Percentiles rank a stretch among this genome's conserved stretches.
These are phyloP conservation scores for Ophiostoma triangulosporum DNA, from an alignment of 2,329 filamentous ascomycete genomes.

Conservation along the genomic window DNA sequence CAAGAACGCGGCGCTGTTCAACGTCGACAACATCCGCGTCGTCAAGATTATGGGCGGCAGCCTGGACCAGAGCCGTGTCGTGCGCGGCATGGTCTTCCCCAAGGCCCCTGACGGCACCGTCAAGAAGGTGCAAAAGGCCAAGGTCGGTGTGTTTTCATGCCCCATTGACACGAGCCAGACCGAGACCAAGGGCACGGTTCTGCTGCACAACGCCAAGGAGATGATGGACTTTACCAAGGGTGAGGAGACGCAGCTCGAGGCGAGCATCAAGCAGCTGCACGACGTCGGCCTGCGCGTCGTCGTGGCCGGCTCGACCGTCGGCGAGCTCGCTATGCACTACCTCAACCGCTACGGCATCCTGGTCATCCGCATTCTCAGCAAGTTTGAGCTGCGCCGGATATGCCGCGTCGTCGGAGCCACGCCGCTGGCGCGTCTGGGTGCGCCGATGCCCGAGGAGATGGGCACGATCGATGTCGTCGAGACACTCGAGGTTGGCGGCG, in stretches of 20 bases:
- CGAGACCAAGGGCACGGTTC: constrained; percentile 95
- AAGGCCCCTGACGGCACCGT: constrained; percentile 84
- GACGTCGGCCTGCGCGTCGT: constrained; percentile 88
- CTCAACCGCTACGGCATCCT: constrained; percentile 95
- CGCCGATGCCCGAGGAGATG: constrained; percentile 99
- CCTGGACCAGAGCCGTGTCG: constrained; percentile 83
- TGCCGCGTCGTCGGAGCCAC: constrained; percentile 95
- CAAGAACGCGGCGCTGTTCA: constrained; percentile 92
- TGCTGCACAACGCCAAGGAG: constrained; percentile 93
- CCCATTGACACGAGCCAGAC: constrained; percentile 92
- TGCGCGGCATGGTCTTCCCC: constrained; percentile 97
- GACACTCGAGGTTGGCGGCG: constrained; percentile 93
- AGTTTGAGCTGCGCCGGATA: constrained; percentile 88
- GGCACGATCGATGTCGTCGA: constrained; percentile 88
- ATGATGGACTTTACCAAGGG: constrained; percentile 98
- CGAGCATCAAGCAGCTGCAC: constrained; percentile 84
- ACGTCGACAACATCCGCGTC: constrained; percentile 96
- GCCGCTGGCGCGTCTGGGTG: constrained; percentile 85
- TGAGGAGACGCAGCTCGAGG: constrained; percentile 84
- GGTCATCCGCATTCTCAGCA: constrained; percentile 91
- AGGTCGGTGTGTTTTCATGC: constrained; percentile 94
- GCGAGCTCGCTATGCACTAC: constrained; percentile 93
- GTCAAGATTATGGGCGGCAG: constrained; percentile 99
- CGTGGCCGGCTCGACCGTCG: constrained; percentile 82
- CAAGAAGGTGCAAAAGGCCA: constrained; percentile 85